Evolutionary conservation across 208 protist genomes (phyloP).

Genomic region (Trypanosoma cruzi): DNA sequence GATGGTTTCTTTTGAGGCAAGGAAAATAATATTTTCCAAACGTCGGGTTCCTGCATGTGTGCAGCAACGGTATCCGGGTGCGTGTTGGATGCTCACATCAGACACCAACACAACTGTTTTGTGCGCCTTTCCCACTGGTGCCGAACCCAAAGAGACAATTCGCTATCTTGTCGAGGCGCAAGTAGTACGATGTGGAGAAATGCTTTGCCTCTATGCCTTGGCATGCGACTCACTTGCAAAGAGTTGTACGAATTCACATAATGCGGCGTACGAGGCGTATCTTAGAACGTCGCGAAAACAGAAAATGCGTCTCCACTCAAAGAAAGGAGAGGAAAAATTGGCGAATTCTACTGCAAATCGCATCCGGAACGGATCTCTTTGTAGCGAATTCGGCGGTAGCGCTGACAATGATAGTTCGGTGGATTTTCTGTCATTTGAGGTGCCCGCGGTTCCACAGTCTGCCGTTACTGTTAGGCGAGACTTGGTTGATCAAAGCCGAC

Average conservation of each 20-base stretch:
- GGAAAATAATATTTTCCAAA: constrained; percentile 27
- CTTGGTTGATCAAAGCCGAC: background rate
- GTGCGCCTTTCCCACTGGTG: constrained; percentile 62
- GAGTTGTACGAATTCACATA: constrained; percentile 62
- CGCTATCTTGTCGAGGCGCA: constrained; percentile 85
- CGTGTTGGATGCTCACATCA: constrained; percentile 59
- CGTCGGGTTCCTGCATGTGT: constrained; percentile 46
- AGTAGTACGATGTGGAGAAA: constrained; percentile 48
- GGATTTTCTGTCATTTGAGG: constrained; percentile 6
- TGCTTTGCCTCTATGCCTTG: constrained; percentile 69
- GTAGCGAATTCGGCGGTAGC: background rate
- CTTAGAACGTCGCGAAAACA: constrained; percentile 36
- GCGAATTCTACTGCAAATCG: background rate
- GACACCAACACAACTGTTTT: constrained; percentile 55
- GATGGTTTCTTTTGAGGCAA: constrained; percentile 70
- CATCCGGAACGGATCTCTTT: background rate
- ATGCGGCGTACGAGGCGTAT: constrained; percentile 61
- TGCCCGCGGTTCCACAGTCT: background rate
- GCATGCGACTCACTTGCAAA: constrained; percentile 71
- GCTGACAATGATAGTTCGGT: background rate
- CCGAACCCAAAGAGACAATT: constrained; percentile 61
- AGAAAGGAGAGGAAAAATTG: background rate
- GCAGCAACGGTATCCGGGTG: constrained; percentile 51
- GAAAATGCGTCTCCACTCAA: constrained; percentile 17
- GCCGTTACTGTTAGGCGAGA: background rate